Evolutionary conservation across 257 asterid species (phyloP).

Genomic region (Solanum stenotomum): DNA sequence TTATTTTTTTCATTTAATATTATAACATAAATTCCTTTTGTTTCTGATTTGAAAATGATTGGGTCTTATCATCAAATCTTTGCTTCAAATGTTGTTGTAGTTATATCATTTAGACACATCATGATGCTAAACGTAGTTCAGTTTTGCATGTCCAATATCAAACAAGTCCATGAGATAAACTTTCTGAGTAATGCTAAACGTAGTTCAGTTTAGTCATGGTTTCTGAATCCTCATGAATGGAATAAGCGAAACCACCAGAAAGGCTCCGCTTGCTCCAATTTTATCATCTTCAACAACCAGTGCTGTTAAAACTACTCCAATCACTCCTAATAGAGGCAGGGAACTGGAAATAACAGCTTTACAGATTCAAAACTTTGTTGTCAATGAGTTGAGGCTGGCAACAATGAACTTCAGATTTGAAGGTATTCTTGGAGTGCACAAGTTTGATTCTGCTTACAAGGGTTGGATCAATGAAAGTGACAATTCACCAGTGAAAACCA

Average conservation of each 20-base stretch:
- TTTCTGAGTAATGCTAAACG: neutral
- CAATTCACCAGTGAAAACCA: conserved; percentile 56
- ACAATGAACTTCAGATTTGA: conserved; percentile 64
- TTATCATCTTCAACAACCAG: neutral
- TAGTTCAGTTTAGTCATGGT: neutral
- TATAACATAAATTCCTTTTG: neutral
- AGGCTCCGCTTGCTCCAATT: conserved; percentile 42
- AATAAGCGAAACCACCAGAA: conserved; percentile 41
- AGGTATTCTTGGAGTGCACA: conserved; percentile 70
- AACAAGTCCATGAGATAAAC: too few species aligned
- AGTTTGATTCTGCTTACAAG: conserved; percentile 21
- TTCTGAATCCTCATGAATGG: conserved; percentile 18
- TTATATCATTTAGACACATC: neutral
- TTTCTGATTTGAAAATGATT: neutral
- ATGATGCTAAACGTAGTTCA: neutral
- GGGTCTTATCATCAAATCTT: neutral
- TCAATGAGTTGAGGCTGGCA: conserved; percentile 54
- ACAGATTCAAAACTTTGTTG: conserved; percentile 56
- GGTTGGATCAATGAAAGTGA: conserved; percentile 48
- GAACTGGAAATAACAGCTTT: conserved; percentile 62
- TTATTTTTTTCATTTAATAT: too few species aligned
- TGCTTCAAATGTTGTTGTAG: neutral
- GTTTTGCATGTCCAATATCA: neutral
- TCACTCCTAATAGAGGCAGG: conserved; percentile 54
- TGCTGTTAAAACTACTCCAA: conserved; percentile 32